Evolutionary conservation across 2,329 filamentous ascomycete species (phyloP).

Genomic region (Fusarium albidum): DNA sequence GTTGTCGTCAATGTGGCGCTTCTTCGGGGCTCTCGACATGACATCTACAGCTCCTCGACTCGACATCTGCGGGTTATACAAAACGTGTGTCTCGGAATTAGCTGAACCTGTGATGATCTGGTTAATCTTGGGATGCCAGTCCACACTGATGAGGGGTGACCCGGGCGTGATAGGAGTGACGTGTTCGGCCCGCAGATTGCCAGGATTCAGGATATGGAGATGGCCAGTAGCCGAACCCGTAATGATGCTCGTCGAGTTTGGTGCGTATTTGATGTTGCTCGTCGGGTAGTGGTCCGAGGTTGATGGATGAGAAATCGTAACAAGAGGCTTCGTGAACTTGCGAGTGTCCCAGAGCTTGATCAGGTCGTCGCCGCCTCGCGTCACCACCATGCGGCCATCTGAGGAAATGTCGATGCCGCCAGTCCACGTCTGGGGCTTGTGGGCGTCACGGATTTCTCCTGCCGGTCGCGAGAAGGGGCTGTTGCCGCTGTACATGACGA

Average conservation of each 20-base stretch:
- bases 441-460: conserved; percentile 85
- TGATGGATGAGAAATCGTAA: conserved; percentile 79
- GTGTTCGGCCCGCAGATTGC: conserved; percentile 84
- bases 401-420: conserved; percentile 89
- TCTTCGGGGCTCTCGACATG: conserved; percentile 93
- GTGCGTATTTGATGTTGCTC: conserved; percentile 89
- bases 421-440: conserved; percentile 86
- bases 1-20: conserved; percentile 94
- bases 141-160: conserved; percentile 80
- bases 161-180: conserved; percentile 90
- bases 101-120: conserved; percentile 95
- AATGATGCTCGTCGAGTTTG: conserved; percentile 82
- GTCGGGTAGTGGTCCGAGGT: conserved; percentile 86
- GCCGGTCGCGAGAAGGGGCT: conserved; percentile 84
- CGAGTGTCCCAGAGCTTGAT: conserved; percentile 98
- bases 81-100: conserved; percentile 86
- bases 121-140: conserved; percentile 95
- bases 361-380: conserved; percentile 86
- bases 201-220: conserved; percentile 92
- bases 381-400: conserved; percentile 90
- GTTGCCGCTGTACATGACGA: conserved; percentile 92
- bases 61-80: conserved; percentile 90
- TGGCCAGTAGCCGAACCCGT: conserved; percentile 88
- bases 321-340: conserved; percentile 91
- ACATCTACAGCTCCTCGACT: conserved; percentile 83